Conservation (phyloP, 2,329 filamentous ascomycete genomes). For the Metarhizium humberi region DNA sequence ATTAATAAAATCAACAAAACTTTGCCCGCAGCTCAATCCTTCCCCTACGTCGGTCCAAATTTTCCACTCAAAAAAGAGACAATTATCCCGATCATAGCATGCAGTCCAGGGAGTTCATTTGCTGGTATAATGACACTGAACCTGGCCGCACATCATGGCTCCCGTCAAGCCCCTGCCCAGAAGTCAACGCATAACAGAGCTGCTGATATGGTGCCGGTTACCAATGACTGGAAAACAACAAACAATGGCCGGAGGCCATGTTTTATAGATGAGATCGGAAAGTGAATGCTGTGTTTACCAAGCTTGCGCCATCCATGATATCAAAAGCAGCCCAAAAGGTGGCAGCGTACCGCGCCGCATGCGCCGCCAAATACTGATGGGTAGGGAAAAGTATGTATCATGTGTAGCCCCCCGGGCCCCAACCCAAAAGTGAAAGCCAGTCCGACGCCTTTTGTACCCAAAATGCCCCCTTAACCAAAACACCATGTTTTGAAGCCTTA, state of each 20-base stretch:
- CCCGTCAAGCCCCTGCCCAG: neutral
- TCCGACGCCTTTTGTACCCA: neutral
- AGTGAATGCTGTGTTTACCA: neutral
- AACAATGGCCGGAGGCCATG: neutral
- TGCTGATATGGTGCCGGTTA: neutral
- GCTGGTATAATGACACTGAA: neutral
- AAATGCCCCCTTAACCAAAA: neutral
- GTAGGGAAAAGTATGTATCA: neutral
- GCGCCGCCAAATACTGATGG: neutral
- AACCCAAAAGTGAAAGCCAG: neutral
- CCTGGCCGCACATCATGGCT: no score
- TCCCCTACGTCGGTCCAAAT: neutral
- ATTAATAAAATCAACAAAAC: neutral
- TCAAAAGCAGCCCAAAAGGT: neutral
- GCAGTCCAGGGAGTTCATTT: neutral
- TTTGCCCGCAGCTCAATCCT: neutral
- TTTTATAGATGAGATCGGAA: neutral
- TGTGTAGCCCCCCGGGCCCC: neutral
- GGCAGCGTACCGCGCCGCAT: neutral
- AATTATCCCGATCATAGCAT: neutral
- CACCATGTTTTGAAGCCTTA: neutral
- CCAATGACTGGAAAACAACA: neutral
- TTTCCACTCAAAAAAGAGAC: neutral
- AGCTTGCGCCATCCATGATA: neutral
- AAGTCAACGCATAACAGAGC: neutral